Conservation (phyloP, 805 yeast genomes). For the Cyberlindnera saturnus region DNA sequence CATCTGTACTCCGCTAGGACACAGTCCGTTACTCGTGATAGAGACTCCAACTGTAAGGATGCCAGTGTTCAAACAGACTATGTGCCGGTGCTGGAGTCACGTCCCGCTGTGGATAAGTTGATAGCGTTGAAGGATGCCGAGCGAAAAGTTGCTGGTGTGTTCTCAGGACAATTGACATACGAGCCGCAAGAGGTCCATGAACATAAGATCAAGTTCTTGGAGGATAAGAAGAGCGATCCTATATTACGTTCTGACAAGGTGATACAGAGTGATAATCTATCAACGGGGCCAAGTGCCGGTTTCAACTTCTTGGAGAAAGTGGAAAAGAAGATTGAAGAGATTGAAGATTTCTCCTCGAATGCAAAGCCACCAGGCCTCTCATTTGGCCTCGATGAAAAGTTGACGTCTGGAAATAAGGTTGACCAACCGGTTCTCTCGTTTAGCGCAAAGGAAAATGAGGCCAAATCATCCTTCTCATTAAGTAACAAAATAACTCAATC, state of each 20-base stretch:
- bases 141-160: slow-evolving; percentile 21
- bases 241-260: slow-evolving; percentile 9
- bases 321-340: neutral
- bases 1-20: slow-evolving; percentile 15
- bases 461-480: too few species aligned
- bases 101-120: slow-evolving; percentile 5
- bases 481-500: too few species aligned
- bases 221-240: slow-evolving; percentile 3
- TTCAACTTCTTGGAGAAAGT: slow-evolving; percentile 20
- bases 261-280: slow-evolving; percentile 10
- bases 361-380: too few species aligned
- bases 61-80: slow-evolving; percentile 21
- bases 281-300: slow-evolving; percentile 25
- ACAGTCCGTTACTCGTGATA: neutral
- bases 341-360: neutral
- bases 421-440: too few species aligned
- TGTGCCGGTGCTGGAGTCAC: slow-evolving; percentile 16
- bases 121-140: slow-evolving; percentile 14
- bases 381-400: too few species aligned
- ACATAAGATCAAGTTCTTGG: slow-evolving; percentile 14
- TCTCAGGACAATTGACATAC: slow-evolving; percentile 22
- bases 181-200: slow-evolving; percentile 18
- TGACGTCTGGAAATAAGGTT: too few species aligned
- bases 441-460: too few species aligned
- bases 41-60: slow-evolving; percentile 11